Conservation (phyloP, 768 basidiomycete genomes). For the Chalciporus sphaerocephalus region DNA sequence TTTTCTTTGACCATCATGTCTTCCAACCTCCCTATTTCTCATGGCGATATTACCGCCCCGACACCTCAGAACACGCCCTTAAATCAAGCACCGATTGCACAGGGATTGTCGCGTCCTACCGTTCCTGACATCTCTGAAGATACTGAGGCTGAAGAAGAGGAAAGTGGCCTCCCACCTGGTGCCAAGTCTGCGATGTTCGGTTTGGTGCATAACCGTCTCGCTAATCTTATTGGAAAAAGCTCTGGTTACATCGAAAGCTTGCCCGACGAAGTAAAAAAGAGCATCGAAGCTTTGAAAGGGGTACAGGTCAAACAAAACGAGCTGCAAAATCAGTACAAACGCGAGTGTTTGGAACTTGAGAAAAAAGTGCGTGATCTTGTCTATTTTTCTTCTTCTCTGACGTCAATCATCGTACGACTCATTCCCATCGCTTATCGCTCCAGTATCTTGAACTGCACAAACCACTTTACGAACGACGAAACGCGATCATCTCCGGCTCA, state of each 20-base stretch:
- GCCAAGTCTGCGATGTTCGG: slow-evolving; percentile 68
- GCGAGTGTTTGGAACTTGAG: slow-evolving; percentile 92
- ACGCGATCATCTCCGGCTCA: slow-evolving; percentile 76
- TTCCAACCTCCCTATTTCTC: slow-evolving; percentile 60
- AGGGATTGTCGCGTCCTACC: slow-evolving; percentile 78
- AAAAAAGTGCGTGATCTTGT: slow-evolving; percentile 65
- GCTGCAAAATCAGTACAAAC: slow-evolving; percentile 87
- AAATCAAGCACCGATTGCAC: slow-evolving; percentile 72
- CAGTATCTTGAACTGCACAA: slow-evolving; percentile 74
- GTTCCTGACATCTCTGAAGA: slow-evolving; percentile 86
- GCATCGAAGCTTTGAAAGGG: slow-evolving; percentile 89
- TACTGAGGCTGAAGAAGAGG: slow-evolving; percentile 64
- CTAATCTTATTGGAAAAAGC: slow-evolving; percentile 80
- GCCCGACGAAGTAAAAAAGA: slow-evolving; percentile 74
- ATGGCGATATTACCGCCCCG: slow-evolving; percentile 69
- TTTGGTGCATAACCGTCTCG: slow-evolving; percentile 86
- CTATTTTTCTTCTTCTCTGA: slow-evolving; percentile 10
- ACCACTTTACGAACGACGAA: slow-evolving; percentile 84
- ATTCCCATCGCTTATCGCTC: neutral
- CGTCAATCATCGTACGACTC: slow-evolving; percentile 9
- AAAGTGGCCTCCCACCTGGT: slow-evolving; percentile 38
- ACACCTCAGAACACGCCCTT: slow-evolving; percentile 93
- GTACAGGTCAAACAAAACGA: slow-evolving; percentile 89
- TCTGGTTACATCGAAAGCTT: slow-evolving; percentile 93
- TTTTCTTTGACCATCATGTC: slow-evolving; percentile 50